These are phyloP conservation scores for Prunella vulgaris DNA, from an alignment of 257 asterid genomes.

Conservation along the genomic window DNA sequence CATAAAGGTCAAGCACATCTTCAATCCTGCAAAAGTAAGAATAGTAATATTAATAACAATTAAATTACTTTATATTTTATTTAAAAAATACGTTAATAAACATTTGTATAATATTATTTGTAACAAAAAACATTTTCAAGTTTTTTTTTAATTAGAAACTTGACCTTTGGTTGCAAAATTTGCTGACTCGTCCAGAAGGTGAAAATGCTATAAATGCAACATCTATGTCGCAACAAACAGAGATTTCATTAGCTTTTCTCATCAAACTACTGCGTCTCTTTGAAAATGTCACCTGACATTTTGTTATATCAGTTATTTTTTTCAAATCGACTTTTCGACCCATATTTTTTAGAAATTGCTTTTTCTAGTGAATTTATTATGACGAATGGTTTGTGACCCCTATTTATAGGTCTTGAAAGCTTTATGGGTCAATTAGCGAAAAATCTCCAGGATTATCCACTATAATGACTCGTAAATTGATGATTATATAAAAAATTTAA, in stretches of 20 bases:
- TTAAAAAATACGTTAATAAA: neutral
- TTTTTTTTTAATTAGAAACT: neutral
- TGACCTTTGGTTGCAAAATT: constrained; percentile 40
- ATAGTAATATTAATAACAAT: too few relatives aligned
- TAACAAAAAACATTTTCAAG: neutral
- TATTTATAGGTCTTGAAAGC: constrained; percentile 25
- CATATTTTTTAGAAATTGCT: constrained; percentile 20
- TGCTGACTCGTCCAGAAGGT: constrained; percentile 48
- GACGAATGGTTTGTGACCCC: neutral
- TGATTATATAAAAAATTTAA: constrained; percentile 6
- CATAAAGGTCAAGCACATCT: constrained; percentile 42
- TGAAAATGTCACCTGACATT: constrained; percentile 58
- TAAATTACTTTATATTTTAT: neutral
- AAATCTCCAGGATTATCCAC: neutral
- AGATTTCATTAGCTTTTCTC: constrained; percentile 47
- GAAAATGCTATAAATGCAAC: constrained; percentile 48
- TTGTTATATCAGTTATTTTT: constrained; percentile 39
- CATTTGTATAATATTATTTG: neutral
- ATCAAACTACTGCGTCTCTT: constrained; percentile 51
- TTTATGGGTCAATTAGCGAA: neutral
- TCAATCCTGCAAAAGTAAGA: constrained; percentile 31
- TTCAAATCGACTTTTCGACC: constrained; percentile 54
- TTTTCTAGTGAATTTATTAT: neutral
- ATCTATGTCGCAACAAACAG: constrained; percentile 41
- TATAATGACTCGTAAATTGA: neutral